Percentiles rank a stretch among this genome's conserved stretches.
Conservation (phyloP, 202 grass and related monocot genomes). For the Musa balbisiana region DNA sequence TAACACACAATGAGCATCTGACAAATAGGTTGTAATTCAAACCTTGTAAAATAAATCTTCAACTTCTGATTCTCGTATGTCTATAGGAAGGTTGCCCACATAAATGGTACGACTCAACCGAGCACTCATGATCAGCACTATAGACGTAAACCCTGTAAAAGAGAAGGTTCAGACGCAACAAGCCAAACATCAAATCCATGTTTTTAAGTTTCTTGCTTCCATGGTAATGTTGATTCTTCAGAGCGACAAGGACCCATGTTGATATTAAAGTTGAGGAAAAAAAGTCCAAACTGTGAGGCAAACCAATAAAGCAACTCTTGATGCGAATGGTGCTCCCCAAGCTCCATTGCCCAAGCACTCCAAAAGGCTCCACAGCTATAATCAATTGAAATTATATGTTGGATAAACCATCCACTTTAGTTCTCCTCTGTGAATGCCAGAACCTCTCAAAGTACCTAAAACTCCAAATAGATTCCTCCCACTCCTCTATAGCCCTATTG, state of each 20-base stretch:
- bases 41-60: slow-evolving; percentile 31
- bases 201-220: neutral
- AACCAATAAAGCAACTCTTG: slow-evolving; percentile 24
- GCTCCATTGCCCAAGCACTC: slow-evolving; percentile 21
- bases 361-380: slow-evolving; percentile 24
- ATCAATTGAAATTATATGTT: slow-evolving; percentile 18
- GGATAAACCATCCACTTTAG: slow-evolving; percentile 15
- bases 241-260: neutral
- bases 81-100: slow-evolving; percentile 25
- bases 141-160: slow-evolving; percentile 5
- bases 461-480: slow-evolving; percentile 22
- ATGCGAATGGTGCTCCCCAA: slow-evolving; percentile 23
- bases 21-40: neutral
- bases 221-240: neutral
- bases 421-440: slow-evolving; percentile 23
- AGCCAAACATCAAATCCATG: neutral
- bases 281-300: slow-evolving; percentile 11
- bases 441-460: slow-evolving; percentile 17
- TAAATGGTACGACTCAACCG: slow-evolving; percentile 25
- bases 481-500: slow-evolving; percentile 23
- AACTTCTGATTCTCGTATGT: slow-evolving; percentile 25
- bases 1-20: neutral
- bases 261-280: slow-evolving; percentile 3
- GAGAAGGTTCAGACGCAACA: neutral
- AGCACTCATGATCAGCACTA: slow-evolving; percentile 17